These are phyloP conservation scores for Entomortierella parvispora DNA, from an alignment of 192 early-diverging fungal genomes.

Conservation along the genomic window DNA sequence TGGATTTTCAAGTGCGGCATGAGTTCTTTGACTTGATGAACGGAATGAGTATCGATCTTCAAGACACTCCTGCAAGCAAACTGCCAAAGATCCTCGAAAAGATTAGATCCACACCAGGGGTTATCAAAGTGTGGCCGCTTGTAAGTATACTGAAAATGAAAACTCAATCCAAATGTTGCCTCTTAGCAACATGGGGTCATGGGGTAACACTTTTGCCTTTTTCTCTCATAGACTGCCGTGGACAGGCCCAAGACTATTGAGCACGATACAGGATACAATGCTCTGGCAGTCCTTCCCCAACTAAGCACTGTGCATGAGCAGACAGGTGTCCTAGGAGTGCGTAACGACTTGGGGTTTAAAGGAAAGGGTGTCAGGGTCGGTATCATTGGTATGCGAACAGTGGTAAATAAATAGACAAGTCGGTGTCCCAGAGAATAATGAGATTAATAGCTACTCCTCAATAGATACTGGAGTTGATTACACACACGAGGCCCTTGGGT, in stretches of 20 bases:
- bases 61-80: slow-evolving; percentile 5
- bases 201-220: background rate
- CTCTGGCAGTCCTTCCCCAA: slow-evolving; percentile 11
- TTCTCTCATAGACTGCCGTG: slow-evolving; percentile 6
- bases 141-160: background rate
- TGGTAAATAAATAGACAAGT: background rate
- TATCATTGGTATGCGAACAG: slow-evolving; percentile 52
- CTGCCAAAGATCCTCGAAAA: slow-evolving; percentile 16
- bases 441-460: background rate
- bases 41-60: slow-evolving; percentile 32
- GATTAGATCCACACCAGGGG: slow-evolving; percentile 16
- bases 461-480: slow-evolving; percentile 63
- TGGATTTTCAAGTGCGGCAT: slow-evolving; percentile 23
- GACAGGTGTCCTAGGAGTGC: slow-evolving; percentile 50
- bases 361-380: slow-evolving; percentile 54
- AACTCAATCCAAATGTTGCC: background rate
- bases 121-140: slow-evolving; percentile 33
- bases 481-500: slow-evolving; percentile 71
- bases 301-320: slow-evolving; percentile 53
- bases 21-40: slow-evolving; percentile 42
- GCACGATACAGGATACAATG: slow-evolving; percentile 14
- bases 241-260: slow-evolving; percentile 25
- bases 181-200: no score
- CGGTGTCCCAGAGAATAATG: no score
- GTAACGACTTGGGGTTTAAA: slow-evolving; percentile 26